These are phyloP conservation scores for Pholiota conissans DNA, from an alignment of 768 basidiomycete genomes.

Conservation along the genomic window DNA sequence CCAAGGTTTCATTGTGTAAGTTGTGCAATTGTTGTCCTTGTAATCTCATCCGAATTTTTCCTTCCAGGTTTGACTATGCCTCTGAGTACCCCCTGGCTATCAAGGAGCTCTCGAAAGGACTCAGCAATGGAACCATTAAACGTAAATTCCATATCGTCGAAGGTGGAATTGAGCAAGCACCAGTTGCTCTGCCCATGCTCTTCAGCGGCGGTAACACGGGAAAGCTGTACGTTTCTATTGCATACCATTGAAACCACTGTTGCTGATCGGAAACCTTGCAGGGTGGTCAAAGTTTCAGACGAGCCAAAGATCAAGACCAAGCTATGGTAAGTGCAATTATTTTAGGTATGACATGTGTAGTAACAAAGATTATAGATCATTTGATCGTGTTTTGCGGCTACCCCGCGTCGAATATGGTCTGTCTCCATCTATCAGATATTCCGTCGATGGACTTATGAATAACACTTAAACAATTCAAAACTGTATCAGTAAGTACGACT, in stretches of 20 bases:
- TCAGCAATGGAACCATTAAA: conserved; percentile 72
- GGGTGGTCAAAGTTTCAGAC: conserved; percentile 60
- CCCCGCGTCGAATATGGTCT: neutral
- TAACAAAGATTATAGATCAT: conserved; percentile 6
- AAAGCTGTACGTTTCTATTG: conserved; percentile 52
- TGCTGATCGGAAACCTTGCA: too few species aligned
- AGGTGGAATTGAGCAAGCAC: conserved; percentile 70
- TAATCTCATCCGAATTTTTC: neutral
- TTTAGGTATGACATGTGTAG: neutral
- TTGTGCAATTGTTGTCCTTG: neutral
- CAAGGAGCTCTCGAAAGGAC: conserved; percentile 53
- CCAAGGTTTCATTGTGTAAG: conserved; percentile 82
- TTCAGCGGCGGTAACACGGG: conserved; percentile 80
- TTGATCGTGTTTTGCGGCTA: neutral
- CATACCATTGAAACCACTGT: too few species aligned
- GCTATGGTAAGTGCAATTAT: conserved; percentile 25
- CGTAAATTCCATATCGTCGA: conserved; percentile 79
- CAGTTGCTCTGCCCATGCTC: conserved; percentile 65
- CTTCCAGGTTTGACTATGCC: conserved; percentile 72
- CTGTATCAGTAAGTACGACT: neutral
- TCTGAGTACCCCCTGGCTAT: conserved; percentile 58
- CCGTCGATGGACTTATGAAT: neutral
- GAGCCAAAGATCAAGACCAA: conserved; percentile 31
- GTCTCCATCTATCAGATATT: neutral
- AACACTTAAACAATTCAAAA: neutral